phyloP scores from a whole-genome alignment of 2,329 filamentous ascomycete genomes.

The Epichloe elymi region DNA sequence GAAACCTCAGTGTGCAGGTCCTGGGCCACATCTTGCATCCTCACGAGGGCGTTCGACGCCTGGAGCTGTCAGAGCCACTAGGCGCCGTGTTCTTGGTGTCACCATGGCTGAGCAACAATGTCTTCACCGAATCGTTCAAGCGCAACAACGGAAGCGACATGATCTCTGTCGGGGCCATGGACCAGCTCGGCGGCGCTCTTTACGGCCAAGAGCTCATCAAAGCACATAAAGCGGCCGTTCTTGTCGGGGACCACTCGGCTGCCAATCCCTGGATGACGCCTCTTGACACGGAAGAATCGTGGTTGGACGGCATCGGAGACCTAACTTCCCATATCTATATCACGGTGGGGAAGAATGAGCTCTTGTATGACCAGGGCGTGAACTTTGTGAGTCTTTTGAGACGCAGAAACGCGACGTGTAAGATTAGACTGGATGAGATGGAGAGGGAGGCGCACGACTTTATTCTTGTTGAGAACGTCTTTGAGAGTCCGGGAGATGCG shows the following conservation, averaged over 20 bases:
- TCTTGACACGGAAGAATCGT: slow-evolving; percentile 15
- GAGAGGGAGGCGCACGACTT: slow-evolving; percentile 22
- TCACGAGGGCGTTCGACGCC: slow-evolving; percentile 9
- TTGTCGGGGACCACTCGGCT: not conserved
- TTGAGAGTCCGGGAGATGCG: slow-evolving; percentile 13
- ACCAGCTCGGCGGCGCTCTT: slow-evolving; percentile 3
- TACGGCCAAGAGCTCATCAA: slow-evolving; percentile 6
- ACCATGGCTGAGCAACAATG: slow-evolving; percentile 17
- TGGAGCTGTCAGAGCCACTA: slow-evolving; percentile 15
- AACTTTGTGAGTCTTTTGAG: slow-evolving; percentile 13
- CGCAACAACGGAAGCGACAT: slow-evolving; percentile 21
- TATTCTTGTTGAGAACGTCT: slow-evolving; percentile 17
- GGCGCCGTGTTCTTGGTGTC: slow-evolving; percentile 21
- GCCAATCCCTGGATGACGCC: slow-evolving; percentile 15
- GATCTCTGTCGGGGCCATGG: slow-evolving; percentile 13
- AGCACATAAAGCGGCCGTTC: not conserved
- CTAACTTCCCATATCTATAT: slow-evolving; percentile 17
- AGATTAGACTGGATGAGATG: slow-evolving; percentile 16
- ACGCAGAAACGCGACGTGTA: slow-evolving; percentile 8
- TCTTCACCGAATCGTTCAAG: slow-evolving; percentile 10
- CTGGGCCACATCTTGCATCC: slow-evolving; percentile 21
- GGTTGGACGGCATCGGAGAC: slow-evolving; percentile 14
- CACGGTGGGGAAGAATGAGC: slow-evolving; percentile 19
- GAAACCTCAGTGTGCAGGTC: slow-evolving; percentile 20
- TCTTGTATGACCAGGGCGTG: slow-evolving; percentile 18